Evolutionary conservation across 1,284 basidiomycete genomes (phyloP).

Genomic region (Meira miltonrushii): DNA sequence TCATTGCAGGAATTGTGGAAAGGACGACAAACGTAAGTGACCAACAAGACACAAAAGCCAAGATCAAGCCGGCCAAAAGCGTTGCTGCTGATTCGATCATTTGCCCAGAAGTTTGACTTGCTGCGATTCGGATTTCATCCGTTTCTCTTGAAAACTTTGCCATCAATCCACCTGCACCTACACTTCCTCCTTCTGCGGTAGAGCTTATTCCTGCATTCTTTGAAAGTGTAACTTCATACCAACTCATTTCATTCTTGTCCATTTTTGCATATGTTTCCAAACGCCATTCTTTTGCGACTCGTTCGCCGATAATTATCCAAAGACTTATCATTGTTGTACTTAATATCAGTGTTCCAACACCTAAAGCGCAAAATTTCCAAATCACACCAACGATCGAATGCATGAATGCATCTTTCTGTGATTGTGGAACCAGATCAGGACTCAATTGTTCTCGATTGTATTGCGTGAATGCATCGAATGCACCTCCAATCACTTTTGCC

Average conservation of each 20-base stretch:
- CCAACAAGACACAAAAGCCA: slow-evolving; percentile 77
- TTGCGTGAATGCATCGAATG: slow-evolving; percentile 70
- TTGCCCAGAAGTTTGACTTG: slow-evolving; percentile 70
- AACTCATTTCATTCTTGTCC: slow-evolving; percentile 65
- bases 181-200: slow-evolving; percentile 38
- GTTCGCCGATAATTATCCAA: slow-evolving; percentile 85
- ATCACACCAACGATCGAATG: slow-evolving; percentile 60
- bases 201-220: slow-evolving; percentile 13
- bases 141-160: slow-evolving; percentile 91
- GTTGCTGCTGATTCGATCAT: slow-evolving; percentile 76
- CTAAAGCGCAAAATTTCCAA: slow-evolving; percentile 68
- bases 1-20: slow-evolving; percentile 76
- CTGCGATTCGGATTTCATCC: slow-evolving; percentile 82
- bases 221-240: slow-evolving; percentile 47
- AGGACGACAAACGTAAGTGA: slow-evolving; percentile 84
- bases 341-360: slow-evolving; percentile 65
- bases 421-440: slow-evolving; percentile 15
- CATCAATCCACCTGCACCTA: slow-evolving; percentile 87
- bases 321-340: slow-evolving; percentile 70
- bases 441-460: slow-evolving; percentile 58
- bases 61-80: slow-evolving; percentile 68
- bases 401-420: slow-evolving; percentile 58
- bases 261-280: slow-evolving; percentile 68
- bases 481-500: slow-evolving; percentile 80
- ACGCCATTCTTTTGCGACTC: slow-evolving; percentile 68